A percentile compares a stretch with the other conserved stretches of the same genome.
phyloP scores from a whole-genome alignment of 2,329 filamentous ascomycete species.

The Aspergillus candidus region DNA sequence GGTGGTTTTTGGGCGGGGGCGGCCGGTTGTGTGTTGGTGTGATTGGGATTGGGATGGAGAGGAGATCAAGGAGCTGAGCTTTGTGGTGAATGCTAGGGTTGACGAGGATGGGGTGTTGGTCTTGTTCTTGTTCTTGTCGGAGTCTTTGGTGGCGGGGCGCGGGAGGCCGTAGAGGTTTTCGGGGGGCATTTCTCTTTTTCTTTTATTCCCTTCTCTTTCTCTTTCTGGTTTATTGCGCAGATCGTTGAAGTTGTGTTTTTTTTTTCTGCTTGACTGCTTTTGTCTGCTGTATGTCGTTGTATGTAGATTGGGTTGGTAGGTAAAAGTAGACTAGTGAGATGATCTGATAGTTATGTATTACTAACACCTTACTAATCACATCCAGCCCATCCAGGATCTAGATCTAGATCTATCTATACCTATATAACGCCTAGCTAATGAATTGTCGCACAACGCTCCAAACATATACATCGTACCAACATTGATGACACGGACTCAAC shows the following conservation, averaged over 20 bases:
- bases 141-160: conserved; percentile 55
- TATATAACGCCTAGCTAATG: background rate
- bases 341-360: no score
- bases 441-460: background rate
- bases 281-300: no score
- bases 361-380: background rate
- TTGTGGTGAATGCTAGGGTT: conserved; percentile 79
- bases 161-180: conserved; percentile 65
- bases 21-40: conserved; percentile 38
- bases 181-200: no score
- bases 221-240: background rate
- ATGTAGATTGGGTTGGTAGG: no score
- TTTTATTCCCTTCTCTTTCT: background rate
- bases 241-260: background rate
- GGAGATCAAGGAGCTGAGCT: conserved; percentile 71
- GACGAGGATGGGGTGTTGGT: conserved; percentile 56
- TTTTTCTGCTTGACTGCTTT: no score
- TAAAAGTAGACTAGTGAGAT: no score
- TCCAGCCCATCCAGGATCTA: background rate
- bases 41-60: conserved; percentile 33
- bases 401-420: background rate
- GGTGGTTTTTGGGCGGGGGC: no score
- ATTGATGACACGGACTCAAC: background rate
- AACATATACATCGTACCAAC: conserved; percentile 2
- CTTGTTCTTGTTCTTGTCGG: conserved; percentile 47